Evolutionary conservation across 805 yeast genomes (phyloP), one percentile per base, ranked within the genome.

Genomic region (Gaillardinia entomophila): DNA sequence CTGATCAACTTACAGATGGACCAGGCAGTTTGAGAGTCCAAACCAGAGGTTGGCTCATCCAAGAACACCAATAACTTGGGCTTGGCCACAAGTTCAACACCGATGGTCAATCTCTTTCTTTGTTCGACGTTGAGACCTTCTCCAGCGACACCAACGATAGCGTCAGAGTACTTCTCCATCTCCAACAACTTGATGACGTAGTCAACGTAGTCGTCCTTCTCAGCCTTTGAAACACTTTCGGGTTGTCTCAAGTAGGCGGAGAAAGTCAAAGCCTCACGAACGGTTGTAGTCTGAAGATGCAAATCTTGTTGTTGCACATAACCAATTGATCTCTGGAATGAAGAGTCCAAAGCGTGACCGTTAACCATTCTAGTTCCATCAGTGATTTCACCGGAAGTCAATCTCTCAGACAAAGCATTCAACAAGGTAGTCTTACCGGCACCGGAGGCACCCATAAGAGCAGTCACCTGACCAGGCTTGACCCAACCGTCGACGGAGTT

Each of bases 401-500:
- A 49, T 38, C 49, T 46, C 28, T 41, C 46, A 6, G 53, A 52
- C 36, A 68, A 64, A 36, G 68, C 45, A 36, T 68, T 68, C 35
- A 67, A 46, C 23, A 67, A 47, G 24, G 72, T 67, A 12, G 73
- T 66, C 44, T 67, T 67, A 33, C 73, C 73, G 27, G 65, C 57
- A 29, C 73, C 73, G 6, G 70, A 62, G 14, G 73, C 66, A 8
- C 73, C 73, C 82, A 77, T 77, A 32, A 78, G 57, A 4, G 92
- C 92, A 32, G 90, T 83, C 50, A 83, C 61, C 29, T 87, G 81
- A 42, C 89, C 89, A 7, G 89, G 89, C 50, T 80, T 79, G 27
- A 82, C 88, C 83, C 85, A 82, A 31, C 90, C 92, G 51, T 80
- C 85, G 35, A 83, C 84, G 39, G 73, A 70, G 39, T 68, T 65